phyloP scores from a whole-genome alignment of 73 alveolate genomes.

The Paramecium biaurelia region DNA sequence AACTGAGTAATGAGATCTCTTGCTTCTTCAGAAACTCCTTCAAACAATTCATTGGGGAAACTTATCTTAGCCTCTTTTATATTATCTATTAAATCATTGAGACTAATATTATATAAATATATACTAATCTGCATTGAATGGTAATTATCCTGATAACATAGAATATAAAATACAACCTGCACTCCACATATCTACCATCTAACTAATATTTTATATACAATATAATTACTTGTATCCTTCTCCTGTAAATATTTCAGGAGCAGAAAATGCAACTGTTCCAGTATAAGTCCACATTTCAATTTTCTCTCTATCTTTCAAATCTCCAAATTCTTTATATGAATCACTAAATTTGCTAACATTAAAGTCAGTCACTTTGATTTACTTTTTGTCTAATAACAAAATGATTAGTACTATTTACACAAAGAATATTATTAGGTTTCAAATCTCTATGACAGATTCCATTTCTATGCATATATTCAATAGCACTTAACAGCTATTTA shows the following conservation, averaged over 20 bases:
- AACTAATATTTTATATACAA: neutral
- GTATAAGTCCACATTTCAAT: constrained; percentile 62
- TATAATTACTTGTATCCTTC: neutral
- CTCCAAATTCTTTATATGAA: constrained; percentile 49
- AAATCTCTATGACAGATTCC: constrained; percentile 56
- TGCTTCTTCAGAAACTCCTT: constrained; percentile 17
- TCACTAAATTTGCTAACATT: constrained; percentile 63
- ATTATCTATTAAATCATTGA: neutral
- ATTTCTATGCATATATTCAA: constrained; percentile 46
- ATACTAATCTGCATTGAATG: constrained; percentile 55
- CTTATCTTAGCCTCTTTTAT: neutral
- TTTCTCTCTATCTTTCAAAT: constrained; percentile 5
- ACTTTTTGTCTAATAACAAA: constrained; percentile 30
- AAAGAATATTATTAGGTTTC: constrained; percentile 54
- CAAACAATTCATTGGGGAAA: neutral
- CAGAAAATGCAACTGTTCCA: constrained; percentile 60
- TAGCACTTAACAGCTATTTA: constrained; percentile 33
- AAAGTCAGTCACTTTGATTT: constrained; percentile 49
- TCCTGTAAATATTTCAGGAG: constrained; percentile 60
- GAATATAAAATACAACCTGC: constrained; percentile 54
- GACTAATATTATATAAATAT: neutral
- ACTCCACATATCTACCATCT: constrained; percentile 62
- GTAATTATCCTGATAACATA: constrained; percentile 57
- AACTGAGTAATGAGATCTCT: neutral
- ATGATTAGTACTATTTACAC: constrained; percentile 36